phyloP scores from a whole-genome alignment of 495 filamentous ascomycete species.

The Podospora australis region DNA sequence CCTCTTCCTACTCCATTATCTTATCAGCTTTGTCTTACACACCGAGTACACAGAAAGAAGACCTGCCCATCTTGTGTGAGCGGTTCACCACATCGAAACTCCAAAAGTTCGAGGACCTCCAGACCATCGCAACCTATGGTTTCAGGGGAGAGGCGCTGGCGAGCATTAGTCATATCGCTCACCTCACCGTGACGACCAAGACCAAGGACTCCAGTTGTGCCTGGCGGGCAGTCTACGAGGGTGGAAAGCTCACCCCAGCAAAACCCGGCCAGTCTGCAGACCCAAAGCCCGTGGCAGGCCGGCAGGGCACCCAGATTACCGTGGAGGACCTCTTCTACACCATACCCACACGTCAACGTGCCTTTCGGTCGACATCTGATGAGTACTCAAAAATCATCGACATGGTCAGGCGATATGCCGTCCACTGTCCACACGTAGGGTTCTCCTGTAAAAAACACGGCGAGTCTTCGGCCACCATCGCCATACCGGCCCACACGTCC shows the following conservation, averaged over 20 bases:
- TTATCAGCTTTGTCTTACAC: slow-evolving; percentile 9
- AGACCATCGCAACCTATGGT: slow-evolving; percentile 88
- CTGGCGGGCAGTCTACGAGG: slow-evolving; percentile 78
- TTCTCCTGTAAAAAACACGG: slow-evolving; percentile 98
- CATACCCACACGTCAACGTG: slow-evolving; percentile 76
- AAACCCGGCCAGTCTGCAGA: slow-evolving; percentile 90
- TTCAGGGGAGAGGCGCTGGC: slow-evolving; percentile 96
- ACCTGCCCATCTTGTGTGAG: slow-evolving; percentile 90
- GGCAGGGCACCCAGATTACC: slow-evolving; percentile 93
- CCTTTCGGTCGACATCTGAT: slow-evolving; percentile 86
- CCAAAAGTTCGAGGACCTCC: slow-evolving; percentile 89
- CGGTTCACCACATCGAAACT: slow-evolving; percentile 96
- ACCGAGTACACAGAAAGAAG: slow-evolving; percentile 59
- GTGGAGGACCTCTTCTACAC: slow-evolving; percentile 99
- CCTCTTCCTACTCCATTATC: background rate
- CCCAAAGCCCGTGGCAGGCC: slow-evolving; percentile 81
- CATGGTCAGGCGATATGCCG: slow-evolving; percentile 85
- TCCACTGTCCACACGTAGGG: slow-evolving; percentile 86
- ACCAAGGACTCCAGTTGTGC: slow-evolving; percentile 85
- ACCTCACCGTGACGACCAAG: slow-evolving; percentile 90
- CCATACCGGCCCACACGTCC: slow-evolving; percentile 61
- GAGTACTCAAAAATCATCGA: slow-evolving; percentile 98
- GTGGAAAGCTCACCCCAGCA: slow-evolving; percentile 73
- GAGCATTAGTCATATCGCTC: slow-evolving; percentile 97
- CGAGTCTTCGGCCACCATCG: slow-evolving; percentile 73